A percentile compares a stretch with the other conserved stretches of the same genome.
phyloP scores from a whole-genome alignment of 2,329 filamentous ascomycete genomes.

The Neophaeococcomyces aloes region DNA sequence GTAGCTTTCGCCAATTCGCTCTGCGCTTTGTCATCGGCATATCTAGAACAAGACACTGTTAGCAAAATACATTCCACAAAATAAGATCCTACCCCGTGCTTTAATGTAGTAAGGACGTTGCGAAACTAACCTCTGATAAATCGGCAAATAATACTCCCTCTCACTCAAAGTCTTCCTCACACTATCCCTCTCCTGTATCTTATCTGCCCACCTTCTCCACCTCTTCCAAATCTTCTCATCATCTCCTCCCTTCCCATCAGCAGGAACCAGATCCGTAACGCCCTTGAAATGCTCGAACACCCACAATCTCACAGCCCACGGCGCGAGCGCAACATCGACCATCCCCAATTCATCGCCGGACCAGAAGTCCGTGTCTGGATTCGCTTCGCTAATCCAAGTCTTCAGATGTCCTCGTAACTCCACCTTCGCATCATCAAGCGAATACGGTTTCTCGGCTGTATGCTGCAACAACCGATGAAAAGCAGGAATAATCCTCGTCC shows the following conservation, averaged over 20 bases:
- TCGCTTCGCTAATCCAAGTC: conserved; percentile 45
- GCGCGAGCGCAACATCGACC: conserved; percentile 60
- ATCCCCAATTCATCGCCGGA: conserved; percentile 51
- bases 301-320: conserved; percentile 63
- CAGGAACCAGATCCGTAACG: conserved; percentile 41
- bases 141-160: conserved; percentile 55
- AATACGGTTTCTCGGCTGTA: conserved; percentile 32
- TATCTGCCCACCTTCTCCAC: conserved; percentile 55
- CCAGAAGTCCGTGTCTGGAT: conserved; percentile 54
- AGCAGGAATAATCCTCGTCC: conserved; percentile 53
- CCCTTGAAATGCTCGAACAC: conserved; percentile 65
- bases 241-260: conserved; percentile 37
- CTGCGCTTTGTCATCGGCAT: conserved; percentile 56
- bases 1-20: conserved; percentile 53
- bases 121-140: conserved; percentile 48
- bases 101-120: background rate
- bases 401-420: conserved; percentile 52
- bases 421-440: conserved; percentile 43
- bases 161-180: conserved; percentile 59
- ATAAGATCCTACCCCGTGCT: background rate
- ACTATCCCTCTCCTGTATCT: conserved; percentile 50
- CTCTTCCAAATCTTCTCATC: conserved; percentile 52
- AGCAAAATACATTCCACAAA: background rate
- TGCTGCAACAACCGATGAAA: conserved; percentile 54
- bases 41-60: conserved; percentile 1